Evolutionary conservation across 2,329 filamentous ascomycete genomes (phyloP), one percentile per base, ranked within the genome.

Genomic region (Acephala macrosclerotiorum): DNA sequence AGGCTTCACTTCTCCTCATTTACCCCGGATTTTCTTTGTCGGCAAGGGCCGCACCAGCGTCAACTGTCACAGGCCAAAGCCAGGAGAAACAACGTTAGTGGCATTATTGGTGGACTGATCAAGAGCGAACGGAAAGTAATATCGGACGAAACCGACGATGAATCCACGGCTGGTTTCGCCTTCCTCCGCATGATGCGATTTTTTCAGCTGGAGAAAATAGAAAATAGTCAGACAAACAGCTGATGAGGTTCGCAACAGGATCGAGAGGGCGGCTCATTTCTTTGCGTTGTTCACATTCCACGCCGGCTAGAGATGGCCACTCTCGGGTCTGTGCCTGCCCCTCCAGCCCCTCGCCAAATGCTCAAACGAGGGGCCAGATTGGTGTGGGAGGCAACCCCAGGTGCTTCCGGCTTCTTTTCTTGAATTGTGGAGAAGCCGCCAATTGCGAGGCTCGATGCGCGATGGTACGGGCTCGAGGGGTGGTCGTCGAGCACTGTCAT

Each of bases 331-430:
- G 29, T 58, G n/a, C 18, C 60, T 57, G 38, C 45, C 40, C 40
- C 56, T 47, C 26, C 25, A 16, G 22, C 12, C n/a, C 36, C 55
- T 35, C 63, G 57, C 61, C 57, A 61, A n/a, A 61, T 38, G 2
- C 55, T 56, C 45, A 61, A 63, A 58, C 29, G 60, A 63, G 61
- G 60, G 20, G 64, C 53, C 14, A 38, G 33, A 26, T 49, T 49
- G 45, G 29, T 51, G 56, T 42, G 58, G 42, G 42, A 35, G 40
- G 26, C n/a, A 42, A 22, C 20, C n/a, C 20, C n/a, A 20, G n/a
- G 26, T 38, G 56, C 35, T 66, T 68, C 68, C 66, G 68, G 61
- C 14, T 70, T 64, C 49, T 70, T 35, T 58, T 71, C 67, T 70
- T 67, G 35, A n/a, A 29, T 66, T 29, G 47, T 47, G 38, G 36